Base-by-base conservation (phyloP, 768 basidiomycete genomes). In the Crepidotus variabilis region DNA sequence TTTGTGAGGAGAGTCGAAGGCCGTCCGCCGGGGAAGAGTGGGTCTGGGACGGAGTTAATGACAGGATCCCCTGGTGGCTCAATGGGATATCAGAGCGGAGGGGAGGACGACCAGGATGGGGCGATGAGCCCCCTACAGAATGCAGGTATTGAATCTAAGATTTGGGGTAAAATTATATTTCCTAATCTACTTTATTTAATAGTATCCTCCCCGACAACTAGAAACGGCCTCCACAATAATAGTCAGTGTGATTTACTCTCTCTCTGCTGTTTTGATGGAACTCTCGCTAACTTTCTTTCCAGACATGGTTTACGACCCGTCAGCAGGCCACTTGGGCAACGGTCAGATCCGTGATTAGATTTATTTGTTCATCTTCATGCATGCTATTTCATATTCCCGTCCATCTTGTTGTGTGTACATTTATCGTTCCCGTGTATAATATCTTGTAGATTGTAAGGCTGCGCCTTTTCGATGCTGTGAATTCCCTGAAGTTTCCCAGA, bases 1-100 rank as follows among this genome's bases (percentile, higher is more conserved):
- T 86, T 88, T 67, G 84, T 87, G 57, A 74, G 83, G 62, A 69
- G 78, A 20, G 81, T 82, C 11, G 86, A 86, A 61, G 83, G 83
- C 3, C 71, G 80, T 43, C 69, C 75, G 10, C 60, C 63, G 7
- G 65, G 63, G 52, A 72, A 61, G 61, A 63, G 65, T 59, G 57
- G 54, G 5, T 54, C 59, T 5, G 50, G 43, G 47, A 22, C 50
- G 11, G 63, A 61, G 34, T 56, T 50, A 36, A 58, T 56, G 67
- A 63, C 50, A 63, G 36, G 61, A 10, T 49, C 64, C 16, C 57
- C 57, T 13, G 57, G 50, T 33, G 52, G 47, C 24, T 50, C 45
- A 21, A 35, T 63, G 36, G 54, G 60, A 10, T 61, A 63, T 39
- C 66, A 66, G 47, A 58, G 52, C 22, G 59, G 59, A 32, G 60